These are phyloP conservation scores for Chlorella vulgaris DNA, from an alignment of 139 green algal genomes.

Conservation along the genomic window DNA sequence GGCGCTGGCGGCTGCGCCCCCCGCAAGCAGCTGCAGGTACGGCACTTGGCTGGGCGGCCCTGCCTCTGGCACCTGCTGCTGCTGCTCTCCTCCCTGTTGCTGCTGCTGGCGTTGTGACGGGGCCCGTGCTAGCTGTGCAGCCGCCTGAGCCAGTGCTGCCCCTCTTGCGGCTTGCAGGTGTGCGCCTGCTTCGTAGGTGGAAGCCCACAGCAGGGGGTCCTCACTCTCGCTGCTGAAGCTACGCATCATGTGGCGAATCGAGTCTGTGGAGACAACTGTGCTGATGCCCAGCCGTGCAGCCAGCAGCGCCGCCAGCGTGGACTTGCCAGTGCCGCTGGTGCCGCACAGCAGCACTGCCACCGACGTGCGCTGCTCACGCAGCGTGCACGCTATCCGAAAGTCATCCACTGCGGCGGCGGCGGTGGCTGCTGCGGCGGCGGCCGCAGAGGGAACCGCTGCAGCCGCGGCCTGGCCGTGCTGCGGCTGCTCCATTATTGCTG, in stretches of 20 bases:
- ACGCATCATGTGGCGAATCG: conserved; percentile 85
- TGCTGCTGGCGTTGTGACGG: neutral
- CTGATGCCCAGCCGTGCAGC: conserved; percentile 86
- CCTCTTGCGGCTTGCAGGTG: conserved; percentile 1
- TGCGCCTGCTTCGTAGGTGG: conserved; percentile 87
- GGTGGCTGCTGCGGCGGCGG: neutral
- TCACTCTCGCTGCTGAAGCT: conserved; percentile 59
- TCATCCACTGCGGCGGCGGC: neutral
- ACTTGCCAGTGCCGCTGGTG: conserved; percentile 88
- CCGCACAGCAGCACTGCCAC: conserved; percentile 47
- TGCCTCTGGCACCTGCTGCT: neutral
- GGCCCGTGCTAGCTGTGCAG: neutral
- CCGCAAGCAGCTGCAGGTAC: neutral
- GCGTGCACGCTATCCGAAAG: conserved; percentile 30
- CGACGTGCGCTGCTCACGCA: conserved; percentile 8
- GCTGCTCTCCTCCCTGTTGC: too few relatives aligned
- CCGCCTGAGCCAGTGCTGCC: conserved; percentile 14
- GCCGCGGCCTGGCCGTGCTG: neutral
- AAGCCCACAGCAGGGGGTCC: conserved; percentile 85
- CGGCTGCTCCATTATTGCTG: neutral
- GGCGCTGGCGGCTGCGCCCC: neutral
- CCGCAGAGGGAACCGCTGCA: neutral
- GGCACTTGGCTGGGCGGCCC: neutral
- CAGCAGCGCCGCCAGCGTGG: conserved; percentile 91
- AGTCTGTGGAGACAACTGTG: conserved; percentile 92